phyloP scores from a whole-genome alignment of 805 yeast genomes.

The Teunomyces stri region DNA sequence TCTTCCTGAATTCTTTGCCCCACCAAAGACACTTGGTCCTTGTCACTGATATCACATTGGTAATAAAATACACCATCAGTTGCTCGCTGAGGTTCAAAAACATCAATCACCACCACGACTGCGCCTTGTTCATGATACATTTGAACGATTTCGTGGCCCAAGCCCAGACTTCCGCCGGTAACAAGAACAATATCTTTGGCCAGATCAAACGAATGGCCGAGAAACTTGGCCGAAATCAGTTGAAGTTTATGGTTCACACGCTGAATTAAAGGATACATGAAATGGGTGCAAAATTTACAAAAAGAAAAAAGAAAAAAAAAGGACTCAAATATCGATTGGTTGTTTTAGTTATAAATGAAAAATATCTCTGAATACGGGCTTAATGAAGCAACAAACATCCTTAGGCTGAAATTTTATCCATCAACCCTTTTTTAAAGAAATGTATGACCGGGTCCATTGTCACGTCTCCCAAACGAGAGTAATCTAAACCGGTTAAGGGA shows the following conservation, averaged over 20 bases:
- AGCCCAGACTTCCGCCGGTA: conserved; percentile 83
- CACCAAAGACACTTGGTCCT: conserved; percentile 40
- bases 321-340: neutral
- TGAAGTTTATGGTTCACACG: conserved; percentile 15
- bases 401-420: too few species aligned
- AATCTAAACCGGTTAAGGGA: too few species aligned
- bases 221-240: conserved; percentile 32
- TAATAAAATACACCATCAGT: conserved; percentile 50
- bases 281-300: conserved; percentile 1
- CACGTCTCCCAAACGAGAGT: too few species aligned
- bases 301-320: neutral
- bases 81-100: conserved; percentile 31
- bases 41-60: conserved; percentile 67
- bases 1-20: conserved; percentile 42
- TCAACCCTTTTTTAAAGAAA: too few species aligned
- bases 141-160: conserved; percentile 64
- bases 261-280: neutral
- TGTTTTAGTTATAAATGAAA: too few species aligned
- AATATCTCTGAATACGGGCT: too few species aligned
- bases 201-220: conserved; percentile 55
- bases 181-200: conserved; percentile 61
- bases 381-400: too few species aligned
- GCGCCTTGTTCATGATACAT: conserved; percentile 44
- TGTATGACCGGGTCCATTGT: too few species aligned
- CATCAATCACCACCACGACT: conserved; percentile 66